Evolutionary conservation across 2,329 filamentous ascomycete species (phyloP).

Genomic region (Beauveria asiatica): DNA sequence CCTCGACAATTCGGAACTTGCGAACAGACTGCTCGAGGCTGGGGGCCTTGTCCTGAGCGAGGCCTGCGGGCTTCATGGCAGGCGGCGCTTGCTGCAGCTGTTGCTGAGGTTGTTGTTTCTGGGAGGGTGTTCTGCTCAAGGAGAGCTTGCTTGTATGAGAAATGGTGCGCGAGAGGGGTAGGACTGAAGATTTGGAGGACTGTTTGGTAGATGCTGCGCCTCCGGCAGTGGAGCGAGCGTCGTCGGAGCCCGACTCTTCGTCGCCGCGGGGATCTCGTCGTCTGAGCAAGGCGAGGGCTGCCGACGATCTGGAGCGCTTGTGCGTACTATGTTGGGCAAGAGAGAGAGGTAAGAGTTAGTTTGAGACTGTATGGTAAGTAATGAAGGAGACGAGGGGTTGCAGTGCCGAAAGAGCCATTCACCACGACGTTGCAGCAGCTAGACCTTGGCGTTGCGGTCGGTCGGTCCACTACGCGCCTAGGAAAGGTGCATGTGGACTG

Average conservation of each 20-base stretch:
- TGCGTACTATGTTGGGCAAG: slow-evolving; percentile 27
- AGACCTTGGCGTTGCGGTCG: background rate
- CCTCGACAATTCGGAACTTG: slow-evolving; percentile 91
- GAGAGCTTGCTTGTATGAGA: slow-evolving; percentile 41
- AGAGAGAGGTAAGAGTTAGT: slow-evolving; percentile 1
- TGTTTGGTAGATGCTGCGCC: slow-evolving; percentile 24
- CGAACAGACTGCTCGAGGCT: slow-evolving; percentile 88
- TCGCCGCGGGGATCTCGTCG: slow-evolving; percentile 41
- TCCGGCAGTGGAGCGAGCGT: slow-evolving; percentile 34
- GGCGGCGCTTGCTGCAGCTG: slow-evolving; percentile 24
- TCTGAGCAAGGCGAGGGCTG: slow-evolving; percentile 45
- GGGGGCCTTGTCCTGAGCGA: slow-evolving; percentile 32
- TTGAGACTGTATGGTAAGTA: background rate
- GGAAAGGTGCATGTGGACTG: slow-evolving; percentile 4
- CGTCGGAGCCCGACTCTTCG: slow-evolving; percentile 46
- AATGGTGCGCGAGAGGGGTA: slow-evolving; percentile 28
- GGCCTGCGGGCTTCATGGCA: slow-evolving; percentile 6
- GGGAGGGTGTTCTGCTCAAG: slow-evolving; percentile 32
- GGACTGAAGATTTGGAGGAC: slow-evolving; percentile 21
- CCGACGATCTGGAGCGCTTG: slow-evolving; percentile 46
- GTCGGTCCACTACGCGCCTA: slow-evolving; percentile 6
- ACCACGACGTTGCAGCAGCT: background rate
- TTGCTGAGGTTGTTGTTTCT: slow-evolving; percentile 16
- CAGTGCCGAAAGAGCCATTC: background rate
- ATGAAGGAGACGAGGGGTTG: background rate